Evolutionary conservation across 2,329 filamentous ascomycete species (phyloP), one percentile per base, ranked within the genome.

Genomic region (Amauroascus niger): DNA sequence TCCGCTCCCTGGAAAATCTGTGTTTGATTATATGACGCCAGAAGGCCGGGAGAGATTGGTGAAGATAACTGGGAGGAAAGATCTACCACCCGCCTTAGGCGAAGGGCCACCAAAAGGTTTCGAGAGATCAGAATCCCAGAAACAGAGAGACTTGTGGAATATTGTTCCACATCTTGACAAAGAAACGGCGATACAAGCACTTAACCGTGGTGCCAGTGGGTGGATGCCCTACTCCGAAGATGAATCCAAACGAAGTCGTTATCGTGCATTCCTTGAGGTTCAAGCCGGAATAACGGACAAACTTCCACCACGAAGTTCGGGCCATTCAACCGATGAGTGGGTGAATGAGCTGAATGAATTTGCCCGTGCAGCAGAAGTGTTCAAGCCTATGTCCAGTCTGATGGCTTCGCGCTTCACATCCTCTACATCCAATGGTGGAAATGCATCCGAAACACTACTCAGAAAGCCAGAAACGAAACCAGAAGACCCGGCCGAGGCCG

Each of bases 331-430:
- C 20, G 82, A 88, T 39, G 87, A 93, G 49, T 96, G 87, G 82
- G 68, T 83, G 32, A 82, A 82, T 54, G 93, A 98, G 67, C 74
- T 95, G 52, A 74, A 77, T 44, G 82, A 98, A 63, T 96, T 95
- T 63, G 75, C 79, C 11, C 80, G 83, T 53, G 84, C 83, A 4
- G 84, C 84, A 0, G 74, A 82, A 60, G 83, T 97, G 18, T 98
- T 97, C 74, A 91, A 87, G 66, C 93, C 93, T 0, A 87, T 95
- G 72, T 88, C 87, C 1, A 89, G 89, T 0, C 77, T 88, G 58
- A 97, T 98, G 88, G 93, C 91, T 14, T 88, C 87, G 18, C 83
- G 91, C 0, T 98, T 98, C 67, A 96, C 89, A 0, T 84, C 86
- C 1, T 80, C 82, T 0, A 44, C 7, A 74, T 78, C 52, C 56